These are phyloP conservation scores for Penicillium sp. DNA, from an alignment of 2,329 filamentous ascomycete species.

Conservation along the genomic window DNA sequence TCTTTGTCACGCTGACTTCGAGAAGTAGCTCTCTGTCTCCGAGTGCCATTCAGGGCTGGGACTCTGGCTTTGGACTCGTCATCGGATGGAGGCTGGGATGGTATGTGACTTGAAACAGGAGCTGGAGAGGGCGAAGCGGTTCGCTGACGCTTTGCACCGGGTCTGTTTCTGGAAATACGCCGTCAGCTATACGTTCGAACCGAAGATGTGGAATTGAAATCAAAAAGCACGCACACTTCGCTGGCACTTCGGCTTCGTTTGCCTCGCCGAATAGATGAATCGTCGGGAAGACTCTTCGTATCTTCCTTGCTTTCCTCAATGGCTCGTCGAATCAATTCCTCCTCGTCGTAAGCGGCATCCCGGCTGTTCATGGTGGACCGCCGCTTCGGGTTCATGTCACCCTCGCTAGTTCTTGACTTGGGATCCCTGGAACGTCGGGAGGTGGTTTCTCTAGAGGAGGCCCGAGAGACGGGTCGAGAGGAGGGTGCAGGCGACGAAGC, in stretches of 20 bases:
- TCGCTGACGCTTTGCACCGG: constrained; percentile 75
- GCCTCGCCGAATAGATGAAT: constrained; percentile 60
- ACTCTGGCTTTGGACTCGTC: constrained; percentile 58
- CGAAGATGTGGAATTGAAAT: constrained; percentile 17
- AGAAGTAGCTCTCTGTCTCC: constrained; percentile 60
- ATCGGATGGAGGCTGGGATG: constrained; percentile 57
- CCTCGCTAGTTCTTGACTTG: constrained; percentile 52
- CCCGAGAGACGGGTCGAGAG: constrained; percentile 45
- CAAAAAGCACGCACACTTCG: constrained; percentile 72
- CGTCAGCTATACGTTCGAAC: constrained; percentile 26
- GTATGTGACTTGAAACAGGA: constrained; percentile 51
- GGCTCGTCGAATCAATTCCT: constrained; percentile 81
- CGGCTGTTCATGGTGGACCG: constrained; percentile 97
- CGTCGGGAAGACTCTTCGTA: constrained; percentile 56
- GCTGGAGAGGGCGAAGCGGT: constrained; percentile 75
- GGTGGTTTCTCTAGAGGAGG: constrained; percentile 41
- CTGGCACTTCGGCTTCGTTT: constrained; percentile 89
- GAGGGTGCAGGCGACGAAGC: constrained; percentile 48
- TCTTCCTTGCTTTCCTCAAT: constrained; percentile 95
- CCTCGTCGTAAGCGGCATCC: constrained; percentile 92
- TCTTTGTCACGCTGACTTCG: constrained; percentile 56
- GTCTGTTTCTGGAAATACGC: constrained; percentile 61
- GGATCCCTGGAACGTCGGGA: constrained; percentile 42
- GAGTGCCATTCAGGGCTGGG: constrained; percentile 39
- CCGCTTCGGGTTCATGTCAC: constrained; percentile 69